Percentiles rank a stretch among this genome's conserved stretches.
Conservation (phyloP, 192 early-diverging fungal genomes). For the Rhizoclosmatium globosum region DNA sequence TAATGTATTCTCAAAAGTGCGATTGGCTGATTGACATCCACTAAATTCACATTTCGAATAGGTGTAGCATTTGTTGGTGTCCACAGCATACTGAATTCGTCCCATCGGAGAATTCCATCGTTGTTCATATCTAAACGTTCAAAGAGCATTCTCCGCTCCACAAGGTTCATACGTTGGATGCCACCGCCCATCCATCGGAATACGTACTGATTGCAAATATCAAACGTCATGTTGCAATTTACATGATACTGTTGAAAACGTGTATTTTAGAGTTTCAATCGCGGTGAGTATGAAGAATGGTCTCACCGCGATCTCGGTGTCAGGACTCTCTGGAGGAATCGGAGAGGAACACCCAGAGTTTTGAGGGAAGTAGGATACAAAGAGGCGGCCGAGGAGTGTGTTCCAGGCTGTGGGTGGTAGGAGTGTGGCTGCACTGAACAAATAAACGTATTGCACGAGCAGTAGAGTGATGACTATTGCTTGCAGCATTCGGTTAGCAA, state of each 20-base stretch:
- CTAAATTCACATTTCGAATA: too few relatives aligned
- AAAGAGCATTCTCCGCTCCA: conserved; percentile 6
- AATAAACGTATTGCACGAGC: background rate
- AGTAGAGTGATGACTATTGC: background rate
- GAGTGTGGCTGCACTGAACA: conserved; percentile 2
- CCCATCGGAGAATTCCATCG: conserved; percentile 7
- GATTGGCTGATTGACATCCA: background rate
- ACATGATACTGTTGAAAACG: background rate
- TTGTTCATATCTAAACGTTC: background rate
- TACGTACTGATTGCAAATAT: background rate
- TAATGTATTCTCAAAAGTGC: background rate
- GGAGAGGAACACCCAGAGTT: background rate
- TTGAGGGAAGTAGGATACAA: background rate
- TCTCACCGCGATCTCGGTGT: background rate
- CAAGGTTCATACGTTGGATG: background rate
- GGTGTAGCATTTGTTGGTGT: too few relatives aligned
- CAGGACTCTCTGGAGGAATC: background rate
- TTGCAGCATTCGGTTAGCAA: conserved; percentile 5
- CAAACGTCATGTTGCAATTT: conserved; percentile 7
- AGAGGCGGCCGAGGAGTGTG: background rate
- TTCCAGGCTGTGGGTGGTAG: background rate
- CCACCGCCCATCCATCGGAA: conserved; percentile 11
- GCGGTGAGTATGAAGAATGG: background rate
- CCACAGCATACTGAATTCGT: background rate
- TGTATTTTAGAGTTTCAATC: too few relatives aligned